Percentiles rank a stretch among this genome's conserved stretches.
Conservation (phyloP, 2,329 filamentous ascomycete genomes). For the Gyromitra esculenta region DNA sequence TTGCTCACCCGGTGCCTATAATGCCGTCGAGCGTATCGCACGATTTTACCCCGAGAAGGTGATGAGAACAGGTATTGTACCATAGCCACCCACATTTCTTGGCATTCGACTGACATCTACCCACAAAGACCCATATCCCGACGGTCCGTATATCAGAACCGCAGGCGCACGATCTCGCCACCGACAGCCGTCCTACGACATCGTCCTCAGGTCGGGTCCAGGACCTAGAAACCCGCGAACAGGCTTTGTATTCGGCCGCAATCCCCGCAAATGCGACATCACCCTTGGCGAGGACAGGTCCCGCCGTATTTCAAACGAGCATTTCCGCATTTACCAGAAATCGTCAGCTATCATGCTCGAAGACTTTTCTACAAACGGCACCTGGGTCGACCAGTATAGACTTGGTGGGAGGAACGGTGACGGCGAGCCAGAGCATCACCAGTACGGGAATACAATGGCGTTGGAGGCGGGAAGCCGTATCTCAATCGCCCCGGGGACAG, state of each 20-base stretch:
- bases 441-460: conserved; percentile 16
- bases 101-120: neutral
- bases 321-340: conserved; percentile 93
- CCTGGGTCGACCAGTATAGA: conserved; percentile 78
- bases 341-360: conserved; percentile 88
- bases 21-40: conserved; percentile 39
- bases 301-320: conserved; percentile 86
- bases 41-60: conserved; percentile 19
- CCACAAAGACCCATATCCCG: neutral
- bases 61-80: conserved; percentile 11
- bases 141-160: neutral
- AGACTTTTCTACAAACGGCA: conserved; percentile 93
- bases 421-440: conserved; percentile 1
- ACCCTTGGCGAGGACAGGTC: conserved; percentile 69
- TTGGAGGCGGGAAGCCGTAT: conserved; percentile 65
- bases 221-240: conserved; percentile 69
- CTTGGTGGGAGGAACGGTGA: conserved; percentile 64
- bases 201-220: conserved; percentile 50
- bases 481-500: conserved; percentile 69
- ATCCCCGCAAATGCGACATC: conserved; percentile 75
- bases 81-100: too few species aligned
- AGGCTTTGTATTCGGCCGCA: conserved; percentile 89
- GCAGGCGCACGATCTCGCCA: neutral
- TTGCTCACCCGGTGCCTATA: conserved; percentile 53
- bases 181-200: conserved; percentile 28